Conservation (phyloP, 768 basidiomycete genomes). For the Pleurotus giganteus region DNA sequence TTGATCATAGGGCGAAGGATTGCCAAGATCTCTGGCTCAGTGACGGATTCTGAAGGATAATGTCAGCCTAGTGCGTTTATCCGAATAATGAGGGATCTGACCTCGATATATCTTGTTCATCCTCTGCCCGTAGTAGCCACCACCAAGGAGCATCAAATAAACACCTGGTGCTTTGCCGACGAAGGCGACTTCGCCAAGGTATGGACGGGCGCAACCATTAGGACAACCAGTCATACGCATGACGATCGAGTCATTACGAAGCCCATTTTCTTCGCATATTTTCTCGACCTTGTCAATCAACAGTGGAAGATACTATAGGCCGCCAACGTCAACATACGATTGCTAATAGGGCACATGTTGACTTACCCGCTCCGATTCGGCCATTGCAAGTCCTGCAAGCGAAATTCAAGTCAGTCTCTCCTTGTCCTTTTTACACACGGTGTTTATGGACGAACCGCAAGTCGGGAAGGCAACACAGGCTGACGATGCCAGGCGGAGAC, state of each 20-base stretch:
- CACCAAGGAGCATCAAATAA: constrained; percentile 94
- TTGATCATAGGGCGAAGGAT: constrained; percentile 95
- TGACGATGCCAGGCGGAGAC: constrained; percentile 81
- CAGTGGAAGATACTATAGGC: constrained; percentile 77
- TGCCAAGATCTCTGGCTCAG: constrained; percentile 87
- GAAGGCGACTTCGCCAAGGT: constrained; percentile 92
- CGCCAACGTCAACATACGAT: neutral
- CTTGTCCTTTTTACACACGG: neutral
- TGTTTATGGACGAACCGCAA: constrained; percentile 56
- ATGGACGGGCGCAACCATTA: constrained; percentile 91
- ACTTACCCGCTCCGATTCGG: constrained; percentile 54
- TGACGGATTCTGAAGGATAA: constrained; percentile 65
- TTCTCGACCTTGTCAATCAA: constrained; percentile 94
- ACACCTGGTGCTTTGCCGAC: constrained; percentile 93
- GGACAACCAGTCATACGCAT: constrained; percentile 99
- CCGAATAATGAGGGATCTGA: constrained; percentile 23
- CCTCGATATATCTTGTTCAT: constrained; percentile 96
- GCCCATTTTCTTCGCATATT: constrained; percentile 90
- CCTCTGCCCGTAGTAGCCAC: constrained; percentile 91
- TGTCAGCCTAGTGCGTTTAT: neutral
- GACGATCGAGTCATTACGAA: constrained; percentile 91
- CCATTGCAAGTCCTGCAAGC: constrained; percentile 37
- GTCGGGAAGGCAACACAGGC: constrained; percentile 99
- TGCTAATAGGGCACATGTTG: neutral
- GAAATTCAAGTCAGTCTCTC: neutral